phyloP scores from a whole-genome alignment of 2,329 filamentous ascomycete genomes.

The Mycosphaerella sp. region DNA sequence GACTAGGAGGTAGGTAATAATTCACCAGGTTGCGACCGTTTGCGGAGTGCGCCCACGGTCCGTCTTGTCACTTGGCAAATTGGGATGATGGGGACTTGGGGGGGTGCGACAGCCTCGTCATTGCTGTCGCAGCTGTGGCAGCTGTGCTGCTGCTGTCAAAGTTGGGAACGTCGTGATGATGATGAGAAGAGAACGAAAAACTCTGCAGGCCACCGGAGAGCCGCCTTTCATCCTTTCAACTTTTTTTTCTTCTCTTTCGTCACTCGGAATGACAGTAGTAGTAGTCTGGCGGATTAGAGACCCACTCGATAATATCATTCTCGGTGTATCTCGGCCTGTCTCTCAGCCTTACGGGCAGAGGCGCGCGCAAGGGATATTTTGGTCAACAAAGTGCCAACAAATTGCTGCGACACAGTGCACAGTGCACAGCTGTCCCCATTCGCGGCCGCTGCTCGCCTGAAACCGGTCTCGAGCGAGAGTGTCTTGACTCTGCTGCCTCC shows the following conservation, averaged over 20 bases:
- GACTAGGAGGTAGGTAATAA: neutral
- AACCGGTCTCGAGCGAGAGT: neutral
- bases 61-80: neutral
- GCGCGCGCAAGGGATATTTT: neutral
- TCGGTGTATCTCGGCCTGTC: conserved; percentile 6
- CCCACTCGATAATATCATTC: conserved; percentile 1
- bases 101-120: neutral
- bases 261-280: neutral
- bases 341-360: conserved; percentile 3
- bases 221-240: neutral
- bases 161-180: neutral
- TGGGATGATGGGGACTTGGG: neutral
- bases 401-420: neutral
- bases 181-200: neutral
- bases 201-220: conserved; percentile 1
- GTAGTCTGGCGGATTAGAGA: conserved; percentile 2
- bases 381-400: neutral
- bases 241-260: neutral
- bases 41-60: neutral
- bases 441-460: neutral
- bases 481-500: neutral
- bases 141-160: neutral
- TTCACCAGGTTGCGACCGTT: neutral
- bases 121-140: neutral
- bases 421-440: no score